phyloP scores from a whole-genome alignment of 1,284 basidiomycete species.

The Hymenochaete sp. region DNA sequence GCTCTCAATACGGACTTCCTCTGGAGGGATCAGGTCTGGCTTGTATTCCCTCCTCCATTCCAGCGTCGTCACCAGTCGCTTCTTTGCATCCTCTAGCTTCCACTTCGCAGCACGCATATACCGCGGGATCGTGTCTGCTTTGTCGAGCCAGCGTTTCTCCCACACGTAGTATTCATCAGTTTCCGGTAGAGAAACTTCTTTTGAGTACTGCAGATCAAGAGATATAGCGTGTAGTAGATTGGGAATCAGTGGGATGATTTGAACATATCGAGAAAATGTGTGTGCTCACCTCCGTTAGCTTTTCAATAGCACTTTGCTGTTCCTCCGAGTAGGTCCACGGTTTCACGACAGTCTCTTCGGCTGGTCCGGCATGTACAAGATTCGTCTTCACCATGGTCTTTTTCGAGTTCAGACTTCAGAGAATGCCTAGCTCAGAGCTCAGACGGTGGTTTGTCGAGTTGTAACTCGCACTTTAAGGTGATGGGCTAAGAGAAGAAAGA shows the following conservation, averaged over 20 bases:
- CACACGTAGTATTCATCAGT: conserved; percentile 64
- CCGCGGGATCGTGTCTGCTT: conserved; percentile 65
- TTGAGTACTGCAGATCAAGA: conserved; percentile 45
- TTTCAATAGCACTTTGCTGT: conserved; percentile 51
- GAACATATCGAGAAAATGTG: neutral
- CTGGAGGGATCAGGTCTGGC: conserved; percentile 74
- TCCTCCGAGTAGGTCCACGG: conserved; percentile 56
- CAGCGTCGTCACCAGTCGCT: conserved; percentile 65
- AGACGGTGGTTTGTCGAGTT: too few species aligned
- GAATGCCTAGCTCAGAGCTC: too few species aligned
- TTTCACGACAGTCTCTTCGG: conserved; percentile 36
- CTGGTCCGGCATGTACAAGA: conserved; percentile 38
- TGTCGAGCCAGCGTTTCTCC: conserved; percentile 70
- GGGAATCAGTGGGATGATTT: conserved; percentile 1
- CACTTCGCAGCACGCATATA: conserved; percentile 83
- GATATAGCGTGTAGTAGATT: neutral
- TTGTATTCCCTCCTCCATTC: conserved; percentile 78
- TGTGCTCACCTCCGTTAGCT: conserved; percentile 46
- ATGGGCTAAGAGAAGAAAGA: neutral
- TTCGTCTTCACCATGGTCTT: conserved; percentile 31
- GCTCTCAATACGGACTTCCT: conserved; percentile 68
- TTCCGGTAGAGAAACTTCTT: conserved; percentile 50
- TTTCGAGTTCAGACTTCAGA: neutral
- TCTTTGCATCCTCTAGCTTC: conserved; percentile 69
- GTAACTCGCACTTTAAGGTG: neutral